Conservation (phyloP, 352 stramenopile genomes). For the Peronosclerospora sorghi region DNA sequence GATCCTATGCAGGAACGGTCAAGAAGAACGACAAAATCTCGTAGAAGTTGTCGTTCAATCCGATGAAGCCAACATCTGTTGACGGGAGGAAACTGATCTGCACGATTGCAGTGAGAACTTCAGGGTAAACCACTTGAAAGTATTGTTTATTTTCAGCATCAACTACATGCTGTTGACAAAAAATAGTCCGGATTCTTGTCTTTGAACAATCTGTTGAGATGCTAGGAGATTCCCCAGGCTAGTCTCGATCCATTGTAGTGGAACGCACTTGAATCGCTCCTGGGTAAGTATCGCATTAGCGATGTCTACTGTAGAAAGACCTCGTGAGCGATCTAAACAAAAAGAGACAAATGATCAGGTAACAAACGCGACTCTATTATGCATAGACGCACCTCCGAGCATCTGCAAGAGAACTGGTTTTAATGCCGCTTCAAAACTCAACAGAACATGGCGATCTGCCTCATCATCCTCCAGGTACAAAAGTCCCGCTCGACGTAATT, state of each 20-base stretch:
- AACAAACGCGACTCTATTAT: background rate
- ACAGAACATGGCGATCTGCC: constrained; percentile 39
- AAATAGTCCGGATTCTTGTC: constrained; percentile 31
- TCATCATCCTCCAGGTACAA: constrained; percentile 47
- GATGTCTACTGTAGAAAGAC: constrained; percentile 33
- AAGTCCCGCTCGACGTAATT: constrained; percentile 30
- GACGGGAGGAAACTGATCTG: constrained; percentile 64
- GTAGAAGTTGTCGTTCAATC: constrained; percentile 69
- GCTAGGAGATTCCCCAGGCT: constrained; percentile 24
- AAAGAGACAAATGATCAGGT: background rate
- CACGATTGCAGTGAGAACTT: constrained; percentile 76
- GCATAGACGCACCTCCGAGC: constrained; percentile 17
- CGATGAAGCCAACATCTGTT: constrained; percentile 59
- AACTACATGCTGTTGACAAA: constrained; percentile 5
- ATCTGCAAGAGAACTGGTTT: constrained; percentile 31
- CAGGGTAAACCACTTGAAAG: constrained; percentile 34
- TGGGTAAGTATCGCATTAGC: constrained; percentile 38
- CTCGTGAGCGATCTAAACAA: constrained; percentile 16
- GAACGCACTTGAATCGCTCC: constrained; percentile 31
- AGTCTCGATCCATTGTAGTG: constrained; percentile 41
- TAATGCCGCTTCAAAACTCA: constrained; percentile 37
- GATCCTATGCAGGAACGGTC: constrained; percentile 72
- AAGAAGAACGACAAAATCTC: constrained; percentile 79
- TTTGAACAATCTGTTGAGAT: constrained; percentile 17
- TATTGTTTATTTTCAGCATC: background rate